Base-by-base conservation (phyloP, 768 basidiomycete species). In the Leucogyrophana mollusca region DNA sequence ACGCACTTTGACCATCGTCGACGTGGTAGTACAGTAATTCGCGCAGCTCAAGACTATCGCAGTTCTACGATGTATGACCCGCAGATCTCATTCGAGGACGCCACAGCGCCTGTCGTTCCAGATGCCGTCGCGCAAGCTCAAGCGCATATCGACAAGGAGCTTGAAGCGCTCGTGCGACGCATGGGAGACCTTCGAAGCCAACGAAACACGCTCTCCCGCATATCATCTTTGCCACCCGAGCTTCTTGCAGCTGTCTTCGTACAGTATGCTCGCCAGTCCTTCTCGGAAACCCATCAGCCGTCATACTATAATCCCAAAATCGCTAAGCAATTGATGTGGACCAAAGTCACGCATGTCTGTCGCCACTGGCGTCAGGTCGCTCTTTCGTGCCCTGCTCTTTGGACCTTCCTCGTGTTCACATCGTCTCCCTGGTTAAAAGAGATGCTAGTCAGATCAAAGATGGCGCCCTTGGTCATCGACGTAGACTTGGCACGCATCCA, bases 381-480 rank as follows among this genome's bases (percentile, higher is more conserved):
- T 9, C 47, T 74, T 3, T 59, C 54, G 25, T 68, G 60, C 40
- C 71, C 73, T 3, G 49, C 40, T n/a, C 56, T 77, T 30, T 77
- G 74, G 75, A 60, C 65, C 14, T 50, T 49, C 24, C 59, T 64
- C 18, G 45, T 66, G 2, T 68, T 73, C 32, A 54, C 51, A 9
- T 63, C 60, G 20, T 62, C 59, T 9, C 53, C 49, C 24, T 73
- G 71, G 69, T 67, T 65, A 14, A 60, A 68, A 43, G 73, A 73
- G 53, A 71, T 78, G 64, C 50, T 79, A 20, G 57, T 55, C 27
- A 66, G 76, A 17, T 79, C 77, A 3, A 76, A 73, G 52, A 67
- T 58, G 57, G 67, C 68, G 13, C 61, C 66, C 24, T 35, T 63
- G 34, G 47, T 47, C 25, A 40, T 63, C 24, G 14, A 42, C 25